Evolutionary conservation across 805 yeast species (phyloP), one percentile per base, ranked within the genome.

Genomic region (Hanseniaspora osmophila): DNA sequence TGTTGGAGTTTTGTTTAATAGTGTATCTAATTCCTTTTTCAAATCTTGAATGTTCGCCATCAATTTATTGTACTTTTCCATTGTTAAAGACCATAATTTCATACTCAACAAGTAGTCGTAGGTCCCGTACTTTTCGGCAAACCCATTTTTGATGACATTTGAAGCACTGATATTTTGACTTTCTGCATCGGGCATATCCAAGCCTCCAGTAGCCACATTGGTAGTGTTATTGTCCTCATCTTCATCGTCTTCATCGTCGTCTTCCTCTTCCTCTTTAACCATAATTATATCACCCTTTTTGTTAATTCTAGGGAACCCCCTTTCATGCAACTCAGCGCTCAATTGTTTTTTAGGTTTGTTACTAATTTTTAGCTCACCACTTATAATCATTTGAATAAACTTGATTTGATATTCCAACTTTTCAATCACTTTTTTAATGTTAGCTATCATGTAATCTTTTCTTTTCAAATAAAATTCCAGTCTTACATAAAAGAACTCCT

Each of bases 51-150:
- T 73, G 59, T 88, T 94, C 45, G 71, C 71, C 54, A 87, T 66
- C 52, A 92, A 67, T 52, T 75, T 79, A 55, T 85, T 88, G 58
- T 88, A 92, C 54, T 92, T 75, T 64, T 92, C 98, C 48, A 71
- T 73, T 0, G 98, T 90, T 58, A 92, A 74, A 35, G 96, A 82
- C 92, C 96, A 86, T 51, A 92, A 79, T 33, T 87, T 76, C 95
- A 92, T 84, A 45, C 92, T 94, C 44, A 92, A 69, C 51, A 92
- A 69, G 54, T 92, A 92, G 56, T 92, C 97, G 62, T 77, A 90
- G 6, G 80, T 70, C 10, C 86, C 75, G 44, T 71, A 70, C 13
- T 74, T 64, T 19, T 77, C 80, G 43, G 57, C 73, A 61, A 61
- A 68, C 13, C 64, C 61, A 42, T 68, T 69, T n/a, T 66, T 62